Base-by-base conservation (phyloP, 345 rosid genomes). In the Triadica sebifera region DNA sequence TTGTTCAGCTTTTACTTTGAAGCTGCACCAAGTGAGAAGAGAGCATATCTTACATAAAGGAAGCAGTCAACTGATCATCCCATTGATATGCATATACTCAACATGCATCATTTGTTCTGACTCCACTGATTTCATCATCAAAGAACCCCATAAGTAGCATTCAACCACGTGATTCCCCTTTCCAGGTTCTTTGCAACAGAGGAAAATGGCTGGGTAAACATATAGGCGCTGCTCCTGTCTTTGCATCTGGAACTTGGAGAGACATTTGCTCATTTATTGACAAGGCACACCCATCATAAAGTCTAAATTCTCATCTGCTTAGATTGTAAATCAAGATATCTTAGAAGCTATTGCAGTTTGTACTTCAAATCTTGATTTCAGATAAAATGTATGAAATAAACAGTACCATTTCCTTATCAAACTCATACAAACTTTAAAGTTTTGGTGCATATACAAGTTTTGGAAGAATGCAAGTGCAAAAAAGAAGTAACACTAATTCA, bases 31-130 rank as follows among this genome's bases (percentile, higher is more conserved):
- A 60, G 41, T 12, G 41, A 60, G 34, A 49, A 56, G 11, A 50
- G 16, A 57, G 56, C 66, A 29, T 29, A 29, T 29, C 34, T 75
- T 58, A 75, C 72, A 17, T 25, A 10, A 75, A 67, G 37, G 34
- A 43, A 19, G 56, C 52, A 53, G 72, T 43, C 43, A 10, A 37
- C 78, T 29, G 34, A 37, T 67, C 65, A 46, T 66, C 66, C 29
- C 37, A 17, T 55, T 65, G 71, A n/a, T 75, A 66, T 45, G 57
- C 41, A 59, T 24, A 60, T 11, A 60, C 5, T 24, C 12, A 15
- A 17, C 39, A 6, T 6, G 39, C 39, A 60, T 29, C 64, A 60
- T 60, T 25, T 12, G 41, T 2, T 60, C 34, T 15, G 11, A 60
- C 39, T 25, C 64, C 38, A 13, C 64, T 12, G 64, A 41, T 29